Conservation (phyloP, 352 stramenopile genomes). For the Globisporangium orthogonon region DNA sequence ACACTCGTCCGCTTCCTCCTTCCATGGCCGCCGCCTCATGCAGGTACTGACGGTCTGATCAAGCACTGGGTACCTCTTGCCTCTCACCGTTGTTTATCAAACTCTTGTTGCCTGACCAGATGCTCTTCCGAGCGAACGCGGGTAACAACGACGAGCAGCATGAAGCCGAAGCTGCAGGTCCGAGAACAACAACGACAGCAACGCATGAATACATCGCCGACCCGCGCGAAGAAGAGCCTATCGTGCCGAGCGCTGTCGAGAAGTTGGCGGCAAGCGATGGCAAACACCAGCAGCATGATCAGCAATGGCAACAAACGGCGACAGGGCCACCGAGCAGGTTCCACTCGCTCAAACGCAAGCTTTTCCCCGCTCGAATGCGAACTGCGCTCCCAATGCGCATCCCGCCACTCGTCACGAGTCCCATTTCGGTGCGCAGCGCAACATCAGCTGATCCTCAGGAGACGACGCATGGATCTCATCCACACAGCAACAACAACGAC, state of each 20-base stretch:
- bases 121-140: constrained; percentile 37
- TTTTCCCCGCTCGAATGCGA: constrained; percentile 47
- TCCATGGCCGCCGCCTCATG: constrained; percentile 29
- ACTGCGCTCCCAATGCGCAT: constrained; percentile 29
- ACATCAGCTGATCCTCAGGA: background rate
- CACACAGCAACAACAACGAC: too few species aligned
- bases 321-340: constrained; percentile 23
- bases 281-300: background rate
- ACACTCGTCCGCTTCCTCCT: constrained; percentile 10
- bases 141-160: constrained; percentile 1
- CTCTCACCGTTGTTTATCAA: too few species aligned
- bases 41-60: constrained; percentile 15
- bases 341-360: constrained; percentile 40
- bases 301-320: background rate
- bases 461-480: too few species aligned
- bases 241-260: background rate
- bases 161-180: background rate
- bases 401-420: constrained; percentile 37
- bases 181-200: background rate
- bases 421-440: constrained; percentile 16
- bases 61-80: background rate
- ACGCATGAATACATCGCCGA: background rate
- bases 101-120: constrained; percentile 14
- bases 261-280: background rate
- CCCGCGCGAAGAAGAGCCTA: background rate